phyloP scores from a whole-genome alignment of 2,329 filamentous ascomycete species.

The Paecilomyces variotii region DNA sequence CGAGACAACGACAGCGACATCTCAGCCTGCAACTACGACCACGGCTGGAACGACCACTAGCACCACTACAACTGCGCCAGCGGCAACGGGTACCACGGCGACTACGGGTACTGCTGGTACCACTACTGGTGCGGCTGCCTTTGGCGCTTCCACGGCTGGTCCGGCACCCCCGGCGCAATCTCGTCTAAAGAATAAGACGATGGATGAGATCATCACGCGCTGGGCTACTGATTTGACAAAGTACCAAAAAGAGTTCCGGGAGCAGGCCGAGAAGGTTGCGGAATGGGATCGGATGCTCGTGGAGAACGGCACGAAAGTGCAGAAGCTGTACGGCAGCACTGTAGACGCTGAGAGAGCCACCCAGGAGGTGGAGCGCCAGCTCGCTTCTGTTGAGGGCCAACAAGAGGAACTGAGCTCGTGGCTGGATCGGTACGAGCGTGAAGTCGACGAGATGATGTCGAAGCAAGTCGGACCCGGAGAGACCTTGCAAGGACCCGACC shows the following conservation, averaged over 20 bases:
- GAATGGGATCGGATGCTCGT: conserved; percentile 88
- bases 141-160: conserved; percentile 70
- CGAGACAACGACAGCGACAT: conserved; percentile 16
- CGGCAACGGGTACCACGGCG: conserved; percentile 22
- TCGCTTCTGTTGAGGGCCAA: conserved; percentile 81
- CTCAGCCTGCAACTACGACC: conserved; percentile 26
- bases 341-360: conserved; percentile 91
- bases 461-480: conserved; percentile 70
- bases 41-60: conserved; percentile 20
- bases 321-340: conserved; percentile 83
- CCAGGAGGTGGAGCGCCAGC: conserved; percentile 85
- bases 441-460: conserved; percentile 81
- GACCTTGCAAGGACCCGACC: conserved; percentile 76
- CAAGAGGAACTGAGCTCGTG: conserved; percentile 84
- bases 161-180: conserved; percentile 73
- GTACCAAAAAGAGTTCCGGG: conserved; percentile 94
- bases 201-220: conserved; percentile 96
- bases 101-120: conserved; percentile 24
- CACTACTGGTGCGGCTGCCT: conserved; percentile 22
- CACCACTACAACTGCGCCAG: conserved; percentile 20
- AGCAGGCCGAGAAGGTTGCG: conserved; percentile 78
- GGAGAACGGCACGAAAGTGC: conserved; percentile 90
- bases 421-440: conserved; percentile 83
- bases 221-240: conserved; percentile 94
- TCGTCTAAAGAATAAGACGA: conserved; percentile 93